A percentile compares a stretch with the other conserved stretches of the same genome.
These are phyloP conservation scores for Ulmus americana DNA, from an alignment of 331 rosid genomes.

Conservation along the genomic window DNA sequence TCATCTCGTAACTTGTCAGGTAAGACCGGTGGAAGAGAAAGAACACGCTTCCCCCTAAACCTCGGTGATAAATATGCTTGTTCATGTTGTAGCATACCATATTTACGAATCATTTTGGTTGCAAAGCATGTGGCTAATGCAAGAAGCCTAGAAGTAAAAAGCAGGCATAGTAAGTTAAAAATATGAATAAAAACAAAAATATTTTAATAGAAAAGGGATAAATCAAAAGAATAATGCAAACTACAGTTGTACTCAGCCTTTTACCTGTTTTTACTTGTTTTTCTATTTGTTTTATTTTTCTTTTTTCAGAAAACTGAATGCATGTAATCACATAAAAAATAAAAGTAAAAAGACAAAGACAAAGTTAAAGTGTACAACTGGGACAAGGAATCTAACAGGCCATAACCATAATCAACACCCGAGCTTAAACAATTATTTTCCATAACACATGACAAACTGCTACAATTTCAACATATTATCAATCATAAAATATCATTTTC, in stretches of 20 bases:
- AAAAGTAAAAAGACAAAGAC: neutral
- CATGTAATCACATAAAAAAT: neutral
- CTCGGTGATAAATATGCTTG: conserved; percentile 32
- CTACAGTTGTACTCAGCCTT: too few relatives aligned
- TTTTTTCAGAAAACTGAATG: too few relatives aligned
- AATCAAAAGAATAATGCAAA: too few relatives aligned
- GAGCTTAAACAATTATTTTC: neutral
- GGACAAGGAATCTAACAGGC: neutral
- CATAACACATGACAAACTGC: neutral
- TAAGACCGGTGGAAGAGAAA: conserved; percentile 52
- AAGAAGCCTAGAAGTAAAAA: conserved; percentile 62
- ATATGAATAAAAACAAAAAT: conserved; percentile 1
- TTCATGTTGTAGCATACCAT: conserved; percentile 59
- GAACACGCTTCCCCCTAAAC: conserved; percentile 33
- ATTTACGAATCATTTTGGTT: conserved; percentile 75
- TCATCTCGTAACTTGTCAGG: conserved; percentile 38
- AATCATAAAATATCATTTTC: neutral
- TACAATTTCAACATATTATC: neutral
- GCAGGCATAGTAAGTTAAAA: conserved; percentile 22
- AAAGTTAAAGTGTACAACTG: neutral
- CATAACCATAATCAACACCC: neutral
- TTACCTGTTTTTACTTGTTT: too few relatives aligned
- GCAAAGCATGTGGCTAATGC: conserved; percentile 70
- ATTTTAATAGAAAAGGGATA: too few relatives aligned
- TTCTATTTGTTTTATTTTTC: too few relatives aligned